phyloP scores from a whole-genome alignment of 164 flowering plant genomes.

The Brasenia schreberi region DNA sequence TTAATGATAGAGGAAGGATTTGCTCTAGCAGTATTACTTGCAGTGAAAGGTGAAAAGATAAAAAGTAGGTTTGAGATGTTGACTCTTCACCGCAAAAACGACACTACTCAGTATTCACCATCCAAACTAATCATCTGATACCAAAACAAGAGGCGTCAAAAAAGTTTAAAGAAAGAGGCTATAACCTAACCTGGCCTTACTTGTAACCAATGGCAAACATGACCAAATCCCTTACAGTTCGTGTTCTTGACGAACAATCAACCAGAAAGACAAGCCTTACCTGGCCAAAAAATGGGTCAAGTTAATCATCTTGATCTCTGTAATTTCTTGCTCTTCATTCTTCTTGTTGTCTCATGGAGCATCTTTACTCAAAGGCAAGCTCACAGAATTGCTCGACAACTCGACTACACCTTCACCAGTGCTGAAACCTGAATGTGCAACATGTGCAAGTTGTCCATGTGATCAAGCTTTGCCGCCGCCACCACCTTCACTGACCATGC shows the following conservation, averaged over 20 bases:
- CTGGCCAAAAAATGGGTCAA: not conserved
- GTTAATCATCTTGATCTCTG: not conserved
- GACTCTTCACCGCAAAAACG: too few species aligned
- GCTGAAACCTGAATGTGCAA: slow-evolving; percentile 8
- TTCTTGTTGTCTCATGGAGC: not conserved
- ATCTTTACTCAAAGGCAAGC: not conserved
- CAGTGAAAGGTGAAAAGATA: too few species aligned
- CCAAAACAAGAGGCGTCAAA: not conserved
- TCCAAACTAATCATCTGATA: too few species aligned
- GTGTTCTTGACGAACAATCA: not conserved
- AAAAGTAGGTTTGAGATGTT: too few species aligned
- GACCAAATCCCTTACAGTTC: not conserved
- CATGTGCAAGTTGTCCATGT: slow-evolving; percentile 13
- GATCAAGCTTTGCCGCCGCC: slow-evolving; percentile 6
- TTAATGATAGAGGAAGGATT: too few species aligned
- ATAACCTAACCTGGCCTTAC: not conserved
- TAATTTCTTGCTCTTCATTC: not conserved
- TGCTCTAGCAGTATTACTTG: too few species aligned
- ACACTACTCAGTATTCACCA: too few species aligned
- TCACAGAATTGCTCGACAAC: not conserved
- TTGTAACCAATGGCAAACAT: not conserved
- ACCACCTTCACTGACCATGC: slow-evolving; percentile 7
- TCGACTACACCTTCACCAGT: slow-evolving; percentile 3
- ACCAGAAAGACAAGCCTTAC: not conserved
- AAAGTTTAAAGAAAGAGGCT: not conserved